These are phyloP conservation scores for Knufia petricola DNA, from an alignment of 2,329 filamentous ascomycete species.

Conservation along the genomic window DNA sequence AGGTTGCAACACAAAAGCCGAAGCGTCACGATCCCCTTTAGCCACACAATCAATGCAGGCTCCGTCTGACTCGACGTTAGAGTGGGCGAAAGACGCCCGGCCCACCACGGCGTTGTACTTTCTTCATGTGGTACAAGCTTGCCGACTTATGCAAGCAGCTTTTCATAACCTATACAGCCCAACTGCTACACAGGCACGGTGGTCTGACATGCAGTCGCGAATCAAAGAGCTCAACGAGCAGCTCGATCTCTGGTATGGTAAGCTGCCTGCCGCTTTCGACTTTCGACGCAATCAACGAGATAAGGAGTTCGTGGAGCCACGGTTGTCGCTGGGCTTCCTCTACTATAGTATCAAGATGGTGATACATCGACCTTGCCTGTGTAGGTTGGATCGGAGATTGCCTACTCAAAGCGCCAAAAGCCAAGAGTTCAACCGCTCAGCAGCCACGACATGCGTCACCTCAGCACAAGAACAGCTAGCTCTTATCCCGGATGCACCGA, in stretches of 20 bases:
- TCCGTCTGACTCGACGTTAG: conserved; percentile 11
- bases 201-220: conserved; percentile 29
- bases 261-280: conserved; percentile 30
- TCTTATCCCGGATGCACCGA: conserved; percentile 35
- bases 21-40: conserved; percentile 13
- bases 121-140: conserved; percentile 31
- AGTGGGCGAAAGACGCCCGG: conserved; percentile 24
- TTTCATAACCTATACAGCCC: conserved; percentile 33
- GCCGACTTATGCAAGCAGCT: conserved; percentile 28
- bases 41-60: conserved; percentile 16
- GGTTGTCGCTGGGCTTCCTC: conserved; percentile 34
- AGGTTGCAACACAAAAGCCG: conserved; percentile 13
- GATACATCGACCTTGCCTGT: conserved; percentile 24
- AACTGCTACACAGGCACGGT: conserved; percentile 27
- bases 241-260: conserved; percentile 31
- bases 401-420: conserved; percentile 24
- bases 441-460: conserved; percentile 32
- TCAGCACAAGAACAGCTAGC: conserved; percentile 31
- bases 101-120: conserved; percentile 33
- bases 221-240: conserved; percentile 29
- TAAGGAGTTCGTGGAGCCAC: conserved; percentile 27
- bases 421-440: conserved; percentile 30
- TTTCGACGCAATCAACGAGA: conserved; percentile 26
- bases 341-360: conserved; percentile 37
- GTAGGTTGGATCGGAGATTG: conserved; percentile 31